Evolutionary conservation across 129 eudicot genomes (phyloP).

Genomic region (Chrysanthemum makinoi): DNA sequence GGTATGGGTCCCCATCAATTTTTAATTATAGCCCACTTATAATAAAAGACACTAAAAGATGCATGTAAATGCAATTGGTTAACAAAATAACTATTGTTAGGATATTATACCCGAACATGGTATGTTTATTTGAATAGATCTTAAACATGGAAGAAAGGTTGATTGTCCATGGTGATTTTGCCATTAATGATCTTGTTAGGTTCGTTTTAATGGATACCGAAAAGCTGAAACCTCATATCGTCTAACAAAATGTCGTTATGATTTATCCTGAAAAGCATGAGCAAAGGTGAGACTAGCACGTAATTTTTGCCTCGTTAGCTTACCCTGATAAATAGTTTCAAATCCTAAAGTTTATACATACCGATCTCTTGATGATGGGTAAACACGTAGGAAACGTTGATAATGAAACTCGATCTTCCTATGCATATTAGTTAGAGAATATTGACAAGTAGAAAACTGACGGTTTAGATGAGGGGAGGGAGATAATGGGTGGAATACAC

Average conservation of each 20-base stretch:
- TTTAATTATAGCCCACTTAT: constrained; percentile 21
- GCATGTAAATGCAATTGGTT: constrained; percentile 23
- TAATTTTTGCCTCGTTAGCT: too few relatives aligned
- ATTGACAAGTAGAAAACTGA: too few relatives aligned
- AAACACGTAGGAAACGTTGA: too few relatives aligned
- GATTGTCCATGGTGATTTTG: not conserved
- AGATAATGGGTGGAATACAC: too few relatives aligned
- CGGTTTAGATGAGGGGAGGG: too few relatives aligned
- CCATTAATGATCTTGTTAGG: not conserved
- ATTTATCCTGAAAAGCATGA: not conserved
- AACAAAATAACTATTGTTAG: constrained; percentile 15
- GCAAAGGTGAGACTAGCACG: not conserved
- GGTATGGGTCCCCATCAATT: constrained; percentile 17
- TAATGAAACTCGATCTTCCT: too few relatives aligned
- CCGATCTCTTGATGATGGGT: too few relatives aligned
- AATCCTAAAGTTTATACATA: too few relatives aligned
- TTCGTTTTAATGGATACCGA: not conserved
- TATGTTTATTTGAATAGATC: not conserved
- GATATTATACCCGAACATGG: constrained; percentile 5
- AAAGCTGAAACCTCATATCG: not conserved
- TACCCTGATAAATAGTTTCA: too few relatives aligned
- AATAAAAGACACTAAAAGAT: constrained; percentile 9
- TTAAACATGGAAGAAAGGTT: not conserved
- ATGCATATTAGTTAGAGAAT: too few relatives aligned
- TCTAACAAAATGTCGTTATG: not conserved